Evolutionary conservation across 2,329 filamentous ascomycete species (phyloP), one percentile per base, ranked within the genome.

Genomic region (Cladosporium phlei): DNA sequence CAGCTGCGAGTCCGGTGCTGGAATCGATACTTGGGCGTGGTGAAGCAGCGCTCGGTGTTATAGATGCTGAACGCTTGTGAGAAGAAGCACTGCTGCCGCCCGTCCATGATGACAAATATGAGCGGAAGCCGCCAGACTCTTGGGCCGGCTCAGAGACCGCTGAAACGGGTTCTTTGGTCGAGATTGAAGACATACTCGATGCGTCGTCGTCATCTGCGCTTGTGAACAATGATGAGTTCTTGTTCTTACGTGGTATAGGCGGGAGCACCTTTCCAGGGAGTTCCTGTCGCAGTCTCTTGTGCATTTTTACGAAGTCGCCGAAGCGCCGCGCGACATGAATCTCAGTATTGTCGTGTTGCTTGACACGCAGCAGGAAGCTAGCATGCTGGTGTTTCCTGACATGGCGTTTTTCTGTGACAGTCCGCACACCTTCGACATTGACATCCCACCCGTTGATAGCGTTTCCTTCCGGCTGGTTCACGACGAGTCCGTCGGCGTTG

Each of bases 371-470:
- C 37, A 98, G 69, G 59, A 96, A 98, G 72, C 97, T 87, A 44
- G 93, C 88, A 73, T 97, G 91, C 58, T 89, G 87, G 65, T 96
- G 93, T 60, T 93, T 83, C 49, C 91, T 77, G 21, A 97, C 82
- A 50, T 88, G 95, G 60, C 89, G 82, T 74, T 91, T 95, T 43
- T 89, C 75, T 6, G 82, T 83, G 2, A 80, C 85, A 20, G 88
- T 82, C 52, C 90, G 80, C 39, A 97, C 93, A 30, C 85, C 89
- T 9, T 91, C 88, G 39, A 98, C 85, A 64, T 98, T 98, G 55
- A 96, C 82, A 65, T 97, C 93, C 93, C 93, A 97, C 22, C 89
- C 88, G 64, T 98, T 91, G 60, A 96, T 86, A 52, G 83, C 85
- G 66, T 96, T 85, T 4, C 93, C 93, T 65, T 96, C 88, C 0